Evolutionary conservation across 2,329 filamentous ascomycete species (phyloP), one percentile per base, ranked within the genome.

Genomic region (Neoascochyta sp.): DNA sequence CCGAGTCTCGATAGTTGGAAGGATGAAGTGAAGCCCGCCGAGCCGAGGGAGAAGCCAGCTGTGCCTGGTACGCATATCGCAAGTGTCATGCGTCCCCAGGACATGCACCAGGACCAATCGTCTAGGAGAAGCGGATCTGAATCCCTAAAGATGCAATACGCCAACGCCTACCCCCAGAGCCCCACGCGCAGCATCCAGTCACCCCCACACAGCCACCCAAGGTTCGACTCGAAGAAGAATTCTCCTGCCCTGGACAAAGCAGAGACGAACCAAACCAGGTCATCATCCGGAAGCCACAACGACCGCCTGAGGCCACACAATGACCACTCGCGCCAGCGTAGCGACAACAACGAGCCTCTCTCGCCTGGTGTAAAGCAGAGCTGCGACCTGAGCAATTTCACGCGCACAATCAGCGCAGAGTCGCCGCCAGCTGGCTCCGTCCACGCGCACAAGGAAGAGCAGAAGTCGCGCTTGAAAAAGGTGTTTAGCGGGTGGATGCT

Each of bases 1-100:
- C 69, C 69, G 5, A 63, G 67, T 26, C 51, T 72, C 5, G 67
- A 70, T 33, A 60, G 50, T 4, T 63, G 59, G 59, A 57, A 55
- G 27, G 47, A 57, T 9, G 41, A 50, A 22, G 27, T 41, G 15
- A 32, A 35, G 19, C 28, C 29, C 22, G 34, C 39, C 18, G 47
- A 51, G 15, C 27, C 43, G n/a, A 31, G 27, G 8, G 43, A 41
- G 10, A 34, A 27, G 21, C 42, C 44, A 10, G 48, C 52, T 4
- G 36, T 29, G 9, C 41, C 47, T 15, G 45, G 43, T 23, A 47
- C 54, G 9, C 57, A 62, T 29, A 60, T 62, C 23, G 57, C 59
- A 13, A 56, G 45, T 20, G 29, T 62, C 5, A 63, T 62, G 58
- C 59, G 57, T n/a, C 36, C 56, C 3, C 50, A 55, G 18, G 54